These are phyloP conservation scores for Trichosporon inkin DNA, from an alignment of 1,284 basidiomycete genomes.

Conservation along the genomic window DNA sequence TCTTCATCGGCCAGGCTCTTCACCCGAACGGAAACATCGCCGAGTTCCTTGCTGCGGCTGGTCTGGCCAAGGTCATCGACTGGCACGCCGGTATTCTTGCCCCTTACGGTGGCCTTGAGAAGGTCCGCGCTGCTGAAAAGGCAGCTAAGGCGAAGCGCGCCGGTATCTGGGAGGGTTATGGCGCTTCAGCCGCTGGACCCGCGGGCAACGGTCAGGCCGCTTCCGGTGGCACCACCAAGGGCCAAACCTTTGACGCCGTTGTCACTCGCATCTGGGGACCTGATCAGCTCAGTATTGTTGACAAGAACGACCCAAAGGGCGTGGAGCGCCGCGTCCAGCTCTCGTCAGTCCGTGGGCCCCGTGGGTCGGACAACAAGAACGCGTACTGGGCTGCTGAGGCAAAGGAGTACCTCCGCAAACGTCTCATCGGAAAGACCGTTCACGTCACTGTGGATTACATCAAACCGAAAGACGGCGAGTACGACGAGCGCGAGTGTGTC, in stretches of 20 bases:
- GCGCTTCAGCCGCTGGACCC: slow-evolving; percentile 47
- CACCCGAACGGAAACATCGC: slow-evolving; percentile 95
- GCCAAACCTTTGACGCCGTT: slow-evolving; percentile 68
- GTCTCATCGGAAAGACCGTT: slow-evolving; percentile 84
- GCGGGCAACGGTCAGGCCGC: slow-evolving; percentile 23
- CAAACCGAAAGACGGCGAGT: slow-evolving; percentile 87
- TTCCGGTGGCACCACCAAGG: slow-evolving; percentile 48
- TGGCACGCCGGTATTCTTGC: slow-evolving; percentile 97
- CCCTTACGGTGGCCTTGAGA: slow-evolving; percentile 72
- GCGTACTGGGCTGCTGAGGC: slow-evolving; percentile 87
- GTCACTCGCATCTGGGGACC: slow-evolving; percentile 87
- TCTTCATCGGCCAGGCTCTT: slow-evolving; percentile 84
- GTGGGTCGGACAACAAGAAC: slow-evolving; percentile 79
- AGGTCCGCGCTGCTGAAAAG: slow-evolving; percentile 77
- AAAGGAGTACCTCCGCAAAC: slow-evolving; percentile 81
- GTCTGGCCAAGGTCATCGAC: slow-evolving; percentile 87
- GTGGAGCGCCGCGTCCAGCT: slow-evolving; percentile 82
- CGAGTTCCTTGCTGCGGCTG: slow-evolving; percentile 76
- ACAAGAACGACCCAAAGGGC: slow-evolving; percentile 59
- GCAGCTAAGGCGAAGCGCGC: slow-evolving; percentile 74
- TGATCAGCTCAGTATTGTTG: slow-evolving; percentile 80
- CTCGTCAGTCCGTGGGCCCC: slow-evolving; percentile 82
- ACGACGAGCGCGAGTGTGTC: slow-evolving; percentile 84
- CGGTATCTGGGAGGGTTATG: slow-evolving; percentile 69
- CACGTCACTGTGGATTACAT: slow-evolving; percentile 79